Percentiles rank a stretch among this genome's conserved stretches.
phyloP scores from a whole-genome alignment of 192 early-diverging fungal species.

The Backusella australiensis region DNA sequence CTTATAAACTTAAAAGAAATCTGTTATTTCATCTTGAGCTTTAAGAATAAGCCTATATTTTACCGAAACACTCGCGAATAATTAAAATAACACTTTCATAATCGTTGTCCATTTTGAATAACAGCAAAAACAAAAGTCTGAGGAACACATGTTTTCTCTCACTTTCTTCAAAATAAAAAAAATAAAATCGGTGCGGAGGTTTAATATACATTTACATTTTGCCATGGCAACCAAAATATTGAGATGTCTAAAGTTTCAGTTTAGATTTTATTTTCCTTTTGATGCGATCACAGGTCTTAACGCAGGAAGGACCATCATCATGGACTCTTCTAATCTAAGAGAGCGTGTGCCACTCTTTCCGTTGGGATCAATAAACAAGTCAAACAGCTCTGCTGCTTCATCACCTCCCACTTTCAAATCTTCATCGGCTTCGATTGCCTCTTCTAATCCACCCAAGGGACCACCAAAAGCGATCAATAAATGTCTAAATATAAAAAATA shows the following conservation, averaged over 20 bases:
- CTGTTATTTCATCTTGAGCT: not conserved
- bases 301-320: constrained; percentile 16
- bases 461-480: constrained; percentile 69
- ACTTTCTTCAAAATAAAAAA: not conserved
- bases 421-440: constrained; percentile 61
- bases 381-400: constrained; percentile 61
- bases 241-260: not conserved
- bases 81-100: constrained; percentile 81
- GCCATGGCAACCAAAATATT: too few relatives aligned
- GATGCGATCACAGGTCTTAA: constrained; percentile 20
- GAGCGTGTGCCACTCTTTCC: constrained; percentile 55
- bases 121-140: not conserved
- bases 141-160: not conserved
- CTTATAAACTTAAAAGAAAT: constrained; percentile 46
- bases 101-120: constrained; percentile 49
- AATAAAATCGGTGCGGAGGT: not conserved
- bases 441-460: constrained; percentile 55
- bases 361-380: constrained; percentile 57
- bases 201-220: not conserved
- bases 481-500: constrained; percentile 35
- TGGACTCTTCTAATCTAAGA: constrained; percentile 55
- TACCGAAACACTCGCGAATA: constrained; percentile 74
- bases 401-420: constrained; percentile 50
- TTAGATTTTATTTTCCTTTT: constrained; percentile 8
- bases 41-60: not conserved